Evolutionary conservation across 2,329 filamentous ascomycete species (phyloP).

Genomic region (Alternaria triticina): DNA sequence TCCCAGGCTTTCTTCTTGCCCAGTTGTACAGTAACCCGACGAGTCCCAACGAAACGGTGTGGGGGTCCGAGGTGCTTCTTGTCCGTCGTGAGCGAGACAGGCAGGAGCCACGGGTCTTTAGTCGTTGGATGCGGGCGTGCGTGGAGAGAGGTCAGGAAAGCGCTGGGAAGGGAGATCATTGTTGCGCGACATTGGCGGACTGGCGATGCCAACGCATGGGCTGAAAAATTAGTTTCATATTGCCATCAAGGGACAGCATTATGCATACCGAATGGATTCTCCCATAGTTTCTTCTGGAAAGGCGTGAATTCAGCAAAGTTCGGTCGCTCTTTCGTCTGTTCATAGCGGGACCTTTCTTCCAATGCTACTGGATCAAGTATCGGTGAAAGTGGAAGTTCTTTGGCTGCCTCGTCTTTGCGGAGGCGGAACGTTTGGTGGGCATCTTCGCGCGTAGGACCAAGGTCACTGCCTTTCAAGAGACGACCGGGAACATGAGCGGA

Average conservation of each 20-base stretch:
- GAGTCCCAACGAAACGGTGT: slow-evolving; percentile 27
- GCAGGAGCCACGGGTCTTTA: slow-evolving; percentile 62
- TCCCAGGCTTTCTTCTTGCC: slow-evolving; percentile 32
- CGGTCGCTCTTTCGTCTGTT: slow-evolving; percentile 51
- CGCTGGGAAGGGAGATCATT: slow-evolving; percentile 58
- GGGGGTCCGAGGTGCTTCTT: slow-evolving; percentile 32
- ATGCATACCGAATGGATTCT: slow-evolving; percentile 68
- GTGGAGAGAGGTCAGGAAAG: slow-evolving; percentile 69
- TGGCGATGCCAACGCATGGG: slow-evolving; percentile 66
- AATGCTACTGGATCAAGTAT: slow-evolving; percentile 55
- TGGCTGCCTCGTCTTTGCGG: slow-evolving; percentile 41
- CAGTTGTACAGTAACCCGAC: slow-evolving; percentile 22
- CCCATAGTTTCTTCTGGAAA: slow-evolving; percentile 65
- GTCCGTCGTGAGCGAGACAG: slow-evolving; percentile 45
- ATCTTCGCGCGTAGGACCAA: slow-evolving; percentile 41
- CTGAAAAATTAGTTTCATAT: slow-evolving; percentile 47
- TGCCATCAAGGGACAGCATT: neutral
- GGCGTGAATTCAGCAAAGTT: slow-evolving; percentile 51
- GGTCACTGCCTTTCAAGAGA: slow-evolving; percentile 24
- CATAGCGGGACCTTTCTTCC: slow-evolving; percentile 43
- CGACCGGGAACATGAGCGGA: slow-evolving; percentile 15
- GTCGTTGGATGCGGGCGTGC: slow-evolving; percentile 63
- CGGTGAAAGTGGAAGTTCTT: slow-evolving; percentile 55
- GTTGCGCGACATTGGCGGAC: slow-evolving; percentile 64
- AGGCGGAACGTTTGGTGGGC: slow-evolving; percentile 40